These are phyloP conservation scores for Rhytidiadelphus loreus DNA, from an alignment of 225 moss, liverwort and hornwort genomes.

Conservation along the genomic window DNA sequence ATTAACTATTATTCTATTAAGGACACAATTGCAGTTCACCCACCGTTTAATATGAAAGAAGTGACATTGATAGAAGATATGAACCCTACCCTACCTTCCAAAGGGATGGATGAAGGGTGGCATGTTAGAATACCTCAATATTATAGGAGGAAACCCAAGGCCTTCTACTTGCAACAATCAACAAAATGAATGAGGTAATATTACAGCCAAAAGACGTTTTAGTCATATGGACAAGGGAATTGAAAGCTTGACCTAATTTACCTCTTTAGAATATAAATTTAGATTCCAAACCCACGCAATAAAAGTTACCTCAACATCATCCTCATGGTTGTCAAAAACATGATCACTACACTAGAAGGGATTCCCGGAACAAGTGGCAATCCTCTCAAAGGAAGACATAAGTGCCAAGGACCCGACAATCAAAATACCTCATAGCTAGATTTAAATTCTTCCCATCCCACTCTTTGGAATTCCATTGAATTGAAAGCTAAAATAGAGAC, in stretches of 20 bases:
- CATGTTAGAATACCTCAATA: accelerated
- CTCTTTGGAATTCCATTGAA: neutral
- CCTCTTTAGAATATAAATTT: accelerated
- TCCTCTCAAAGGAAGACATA: neutral
- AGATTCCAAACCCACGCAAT: accelerated
- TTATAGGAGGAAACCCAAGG: accelerated
- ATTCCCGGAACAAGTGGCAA: accelerated
- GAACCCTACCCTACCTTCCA: accelerated
- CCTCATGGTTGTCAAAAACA: neutral
- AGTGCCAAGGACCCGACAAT: accelerated
- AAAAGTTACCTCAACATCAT: accelerated
- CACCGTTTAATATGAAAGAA: accelerated
- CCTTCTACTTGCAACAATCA: neutral
- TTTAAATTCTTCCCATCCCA: neutral
- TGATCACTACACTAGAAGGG: neutral
- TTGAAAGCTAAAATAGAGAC: neutral
- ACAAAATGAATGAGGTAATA: neutral
- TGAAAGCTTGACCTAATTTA: neutral
- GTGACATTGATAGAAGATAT: neutral
- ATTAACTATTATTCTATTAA: neutral
- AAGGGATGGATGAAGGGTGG: accelerated
- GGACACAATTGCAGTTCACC: accelerated
- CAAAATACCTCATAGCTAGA: neutral
- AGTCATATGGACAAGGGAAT: neutral
- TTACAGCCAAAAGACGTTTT: neutral